Conservation (phyloP, 805 yeast species). For the Spathaspora girioi region DNA sequence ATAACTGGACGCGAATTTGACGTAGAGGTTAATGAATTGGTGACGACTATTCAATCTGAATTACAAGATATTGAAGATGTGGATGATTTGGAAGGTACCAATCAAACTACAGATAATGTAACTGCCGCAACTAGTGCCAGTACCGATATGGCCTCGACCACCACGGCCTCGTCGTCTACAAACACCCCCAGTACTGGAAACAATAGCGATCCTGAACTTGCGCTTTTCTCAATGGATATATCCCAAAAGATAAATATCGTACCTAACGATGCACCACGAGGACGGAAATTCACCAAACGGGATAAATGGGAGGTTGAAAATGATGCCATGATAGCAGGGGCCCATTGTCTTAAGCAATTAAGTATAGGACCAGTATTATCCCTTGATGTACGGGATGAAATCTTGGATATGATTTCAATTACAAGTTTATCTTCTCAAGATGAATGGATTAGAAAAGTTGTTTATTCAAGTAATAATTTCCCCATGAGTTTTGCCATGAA, state of each 20-base stretch:
- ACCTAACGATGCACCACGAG: constrained; percentile 77
- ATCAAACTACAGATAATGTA: neutral
- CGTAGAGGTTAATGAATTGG: constrained; percentile 64
- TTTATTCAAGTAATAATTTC: constrained; percentile 69
- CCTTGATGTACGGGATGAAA: constrained; percentile 80
- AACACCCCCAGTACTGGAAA: constrained; percentile 5
- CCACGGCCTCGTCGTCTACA: neutral
- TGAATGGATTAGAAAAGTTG: constrained; percentile 80
- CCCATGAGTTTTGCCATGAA: constrained; percentile 78
- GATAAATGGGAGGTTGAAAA: constrained; percentile 79
- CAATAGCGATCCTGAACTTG: constrained; percentile 7
- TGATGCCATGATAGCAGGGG: constrained; percentile 60
- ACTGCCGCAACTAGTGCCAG: neutral
- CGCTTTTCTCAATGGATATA: constrained; percentile 26
- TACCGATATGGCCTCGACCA: constrained; percentile 1
- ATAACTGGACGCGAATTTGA: constrained; percentile 64
- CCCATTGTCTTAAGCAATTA: constrained; percentile 49
- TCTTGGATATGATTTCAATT: constrained; percentile 75
- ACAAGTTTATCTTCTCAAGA: constrained; percentile 75
- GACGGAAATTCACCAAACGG: constrained; percentile 70
- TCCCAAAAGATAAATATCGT: constrained; percentile 62
- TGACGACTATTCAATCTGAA: constrained; percentile 25
- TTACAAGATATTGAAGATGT: constrained; percentile 15
- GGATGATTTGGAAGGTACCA: neutral
- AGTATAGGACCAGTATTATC: constrained; percentile 69